Base-by-base conservation (phyloP, 2,329 filamentous ascomycete species). In the Diaporthe ampelina region DNA sequence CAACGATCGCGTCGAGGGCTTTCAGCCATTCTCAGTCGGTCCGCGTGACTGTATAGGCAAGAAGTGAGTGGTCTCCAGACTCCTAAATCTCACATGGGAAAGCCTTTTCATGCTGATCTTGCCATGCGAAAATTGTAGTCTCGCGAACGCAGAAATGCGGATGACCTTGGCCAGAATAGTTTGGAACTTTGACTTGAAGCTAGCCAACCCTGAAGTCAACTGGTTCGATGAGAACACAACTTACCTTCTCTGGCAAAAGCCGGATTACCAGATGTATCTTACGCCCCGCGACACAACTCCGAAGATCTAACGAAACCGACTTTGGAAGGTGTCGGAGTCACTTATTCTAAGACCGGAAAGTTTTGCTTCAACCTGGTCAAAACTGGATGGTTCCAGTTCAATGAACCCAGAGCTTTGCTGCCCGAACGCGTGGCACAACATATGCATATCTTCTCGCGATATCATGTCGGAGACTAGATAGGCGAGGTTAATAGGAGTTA, bases 161-260 rank as follows among this genome's bases (percentile, higher is more conserved):
- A 32, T 59, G 56, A 59, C 32, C 19, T 40, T 59, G 24, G 56
- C 56, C 2, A 59, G 56, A 29, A 19, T 67, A 1, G 77, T 74
- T 5, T 75, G 70, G 2, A 59, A 59, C 35, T 59, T 59, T 13
- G 56, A 59, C 17, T 59, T 59, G 2, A 50, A 50, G 21, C 21
- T 50, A 10, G 48, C 10, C 48, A 50, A n/a, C 4, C 19, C 48
- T 11, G 48, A 11, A 24, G 48, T 50, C 19, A n/a, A 50, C 48
- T 50, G 48, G 48, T 50, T 50, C 15, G 48, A n/a, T 11, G 19
- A 24, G 48, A 50, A 50, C 48, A 50, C 7, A 24, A 50, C 48
- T 9, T 50, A 50, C 19, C 8, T 50, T 5, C 48, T 50, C 48
- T 50, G 48, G 48, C 21, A 50, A 1, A 50, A 50, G 48, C 48